These are phyloP conservation scores for Serendipita sp. DNA, from an alignment of 768 basidiomycete species.

Conservation along the genomic window DNA sequence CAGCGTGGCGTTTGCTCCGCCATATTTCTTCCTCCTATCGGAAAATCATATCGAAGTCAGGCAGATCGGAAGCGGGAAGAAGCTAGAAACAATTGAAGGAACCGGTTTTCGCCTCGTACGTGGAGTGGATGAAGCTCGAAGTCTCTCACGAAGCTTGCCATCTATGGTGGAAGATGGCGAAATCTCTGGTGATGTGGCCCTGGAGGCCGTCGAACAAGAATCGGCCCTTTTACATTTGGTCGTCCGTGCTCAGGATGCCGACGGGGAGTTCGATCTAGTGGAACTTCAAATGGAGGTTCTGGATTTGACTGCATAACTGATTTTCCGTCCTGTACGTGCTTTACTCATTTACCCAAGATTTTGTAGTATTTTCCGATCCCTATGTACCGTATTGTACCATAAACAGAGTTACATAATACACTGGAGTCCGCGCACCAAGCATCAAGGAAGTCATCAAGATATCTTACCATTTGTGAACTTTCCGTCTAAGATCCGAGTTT, in stretches of 20 bases:
- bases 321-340: background rate
- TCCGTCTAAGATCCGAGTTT: background rate
- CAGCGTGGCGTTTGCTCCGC: background rate
- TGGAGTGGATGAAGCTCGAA: background rate
- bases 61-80: background rate
- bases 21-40: background rate
- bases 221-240: background rate
- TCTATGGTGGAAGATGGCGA: background rate
- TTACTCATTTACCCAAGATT: background rate
- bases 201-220: background rate
- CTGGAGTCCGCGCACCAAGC: background rate
- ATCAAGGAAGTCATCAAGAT: background rate
- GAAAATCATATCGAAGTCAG: slow-evolving; percentile 1
- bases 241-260: background rate
- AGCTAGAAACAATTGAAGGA: background rate
- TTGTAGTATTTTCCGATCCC: background rate
- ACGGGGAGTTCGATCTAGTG: background rate
- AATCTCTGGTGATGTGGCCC: background rate
- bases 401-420: background rate
- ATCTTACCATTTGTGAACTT: background rate
- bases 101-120: background rate
- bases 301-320: background rate
- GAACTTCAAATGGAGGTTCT: slow-evolving; percentile 6
- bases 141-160: background rate
- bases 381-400: background rate